These are phyloP conservation scores for Gastrolobium villosum DNA, from an alignment of 306 rosid genomes.

Conservation along the genomic window DNA sequence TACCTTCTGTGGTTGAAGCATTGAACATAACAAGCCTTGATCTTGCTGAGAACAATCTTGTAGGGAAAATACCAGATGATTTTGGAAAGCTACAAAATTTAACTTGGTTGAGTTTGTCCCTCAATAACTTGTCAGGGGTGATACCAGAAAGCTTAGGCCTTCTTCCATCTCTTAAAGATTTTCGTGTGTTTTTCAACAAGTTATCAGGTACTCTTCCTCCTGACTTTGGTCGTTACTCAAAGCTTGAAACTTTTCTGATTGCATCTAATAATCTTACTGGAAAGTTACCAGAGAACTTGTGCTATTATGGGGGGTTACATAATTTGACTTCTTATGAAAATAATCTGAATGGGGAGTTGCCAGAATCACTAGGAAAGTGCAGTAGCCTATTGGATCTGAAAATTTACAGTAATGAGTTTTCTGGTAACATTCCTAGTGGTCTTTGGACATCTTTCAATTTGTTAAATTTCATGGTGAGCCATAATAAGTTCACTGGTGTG, in stretches of 20 bases:
- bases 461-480: constrained; percentile 49
- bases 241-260: constrained; percentile 42
- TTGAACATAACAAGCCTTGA: constrained; percentile 42
- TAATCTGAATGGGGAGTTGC: constrained; percentile 45
- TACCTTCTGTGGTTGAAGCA: constrained; percentile 48
- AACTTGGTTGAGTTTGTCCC: constrained; percentile 45
- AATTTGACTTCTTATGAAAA: constrained; percentile 44
- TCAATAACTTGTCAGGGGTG: constrained; percentile 46
- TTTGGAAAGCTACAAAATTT: constrained; percentile 44
- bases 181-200: constrained; percentile 40
- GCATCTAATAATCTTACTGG: constrained; percentile 39
- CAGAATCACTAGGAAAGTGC: constrained; percentile 50
- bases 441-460: constrained; percentile 51
- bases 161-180: constrained; percentile 40
- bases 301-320: constrained; percentile 42
- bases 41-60: constrained; percentile 39
- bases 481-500: constrained; percentile 48
- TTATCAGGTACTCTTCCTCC: constrained; percentile 53
- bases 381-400: constrained; percentile 40
- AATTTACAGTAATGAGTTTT: constrained; percentile 37
- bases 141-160: constrained; percentile 43
- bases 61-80: constrained; percentile 48
- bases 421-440: constrained; percentile 53
- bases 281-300: constrained; percentile 49
- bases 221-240: constrained; percentile 43